Evolutionary conservation across 1,284 basidiomycete genomes (phyloP).

Genomic region (Pascua guehoae): DNA sequence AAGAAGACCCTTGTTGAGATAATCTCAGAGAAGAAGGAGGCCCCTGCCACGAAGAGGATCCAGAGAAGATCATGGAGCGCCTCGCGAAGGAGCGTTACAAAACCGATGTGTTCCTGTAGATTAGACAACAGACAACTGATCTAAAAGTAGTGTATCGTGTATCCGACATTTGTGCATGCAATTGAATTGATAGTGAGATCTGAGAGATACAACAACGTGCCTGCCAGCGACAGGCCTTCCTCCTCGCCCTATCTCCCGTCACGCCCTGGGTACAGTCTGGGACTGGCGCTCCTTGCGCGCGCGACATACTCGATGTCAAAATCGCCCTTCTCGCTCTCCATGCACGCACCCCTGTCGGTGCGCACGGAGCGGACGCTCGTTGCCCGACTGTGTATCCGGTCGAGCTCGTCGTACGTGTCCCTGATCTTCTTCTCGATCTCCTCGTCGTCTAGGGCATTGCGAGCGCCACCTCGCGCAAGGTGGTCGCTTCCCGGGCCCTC

Average conservation of each 20-base stretch:
- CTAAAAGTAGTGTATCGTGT: too few relatives aligned
- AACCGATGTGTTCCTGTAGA: constrained; percentile 12
- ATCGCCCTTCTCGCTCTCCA: neutral
- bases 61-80: constrained; percentile 2
- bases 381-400: neutral
- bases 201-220: too few relatives aligned
- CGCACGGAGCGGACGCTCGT: neutral
- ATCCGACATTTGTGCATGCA: too few relatives aligned
- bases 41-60: neutral
- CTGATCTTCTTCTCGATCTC: neutral
- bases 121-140: too few relatives aligned
- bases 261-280: too few relatives aligned
- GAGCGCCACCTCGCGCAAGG: neutral
- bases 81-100: constrained; percentile 4
- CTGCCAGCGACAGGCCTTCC: too few relatives aligned
- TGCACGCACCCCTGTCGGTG: neutral
- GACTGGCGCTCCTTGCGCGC: too few relatives aligned
- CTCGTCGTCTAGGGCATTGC: neutral
- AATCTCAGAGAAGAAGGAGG: too few relatives aligned
- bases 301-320: too few relatives aligned
- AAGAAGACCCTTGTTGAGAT: neutral
- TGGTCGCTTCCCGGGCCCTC: neutral
- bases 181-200: too few relatives aligned
- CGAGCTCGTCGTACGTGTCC: neutral
- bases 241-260: too few relatives aligned